Conservation (phyloP, 176 grass and related monocot species). For the Otatea glauca region DNA sequence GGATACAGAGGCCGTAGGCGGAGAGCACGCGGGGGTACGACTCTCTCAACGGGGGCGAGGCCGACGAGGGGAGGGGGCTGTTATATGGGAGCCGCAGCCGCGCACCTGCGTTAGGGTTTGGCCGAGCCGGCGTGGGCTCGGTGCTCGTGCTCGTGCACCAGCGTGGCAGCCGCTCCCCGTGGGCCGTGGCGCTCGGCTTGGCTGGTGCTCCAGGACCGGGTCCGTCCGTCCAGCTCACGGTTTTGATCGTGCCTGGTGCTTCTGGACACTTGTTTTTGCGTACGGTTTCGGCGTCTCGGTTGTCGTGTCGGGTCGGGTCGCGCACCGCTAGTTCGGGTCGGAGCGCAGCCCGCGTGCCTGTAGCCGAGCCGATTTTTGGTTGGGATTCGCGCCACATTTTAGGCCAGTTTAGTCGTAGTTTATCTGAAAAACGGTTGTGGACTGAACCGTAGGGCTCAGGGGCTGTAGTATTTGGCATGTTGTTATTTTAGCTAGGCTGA, state of each 20-base stretch:
- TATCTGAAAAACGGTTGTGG: too few relatives aligned
- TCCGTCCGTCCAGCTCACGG: background rate
- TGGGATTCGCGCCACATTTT: background rate
- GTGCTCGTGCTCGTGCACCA: background rate
- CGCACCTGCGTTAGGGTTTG: constrained; percentile 24
- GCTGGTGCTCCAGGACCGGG: background rate
- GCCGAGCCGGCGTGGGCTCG: background rate
- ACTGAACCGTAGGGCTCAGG: too few relatives aligned
- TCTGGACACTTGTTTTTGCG: background rate
- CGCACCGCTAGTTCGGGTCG: background rate
- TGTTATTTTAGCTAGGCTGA: too few relatives aligned
- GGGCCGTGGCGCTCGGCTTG: background rate
- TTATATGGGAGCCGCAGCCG: background rate
- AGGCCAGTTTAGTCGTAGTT: too few relatives aligned
- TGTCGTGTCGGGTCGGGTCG: background rate
- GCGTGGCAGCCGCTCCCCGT: background rate
- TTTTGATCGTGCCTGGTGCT: background rate
- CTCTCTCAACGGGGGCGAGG: constrained; percentile 52
- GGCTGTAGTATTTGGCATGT: too few relatives aligned
- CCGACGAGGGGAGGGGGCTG: background rate
- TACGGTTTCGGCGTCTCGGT: background rate
- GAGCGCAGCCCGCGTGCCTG: background rate
- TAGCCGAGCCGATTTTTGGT: background rate
- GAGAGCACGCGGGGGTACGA: constrained; percentile 53
- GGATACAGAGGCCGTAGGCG: constrained; percentile 55